Evolutionary conservation across 2,329 filamentous ascomycete species (phyloP), one percentile per base, ranked within the genome.

Genomic region (Diaporthe caulivora): DNA sequence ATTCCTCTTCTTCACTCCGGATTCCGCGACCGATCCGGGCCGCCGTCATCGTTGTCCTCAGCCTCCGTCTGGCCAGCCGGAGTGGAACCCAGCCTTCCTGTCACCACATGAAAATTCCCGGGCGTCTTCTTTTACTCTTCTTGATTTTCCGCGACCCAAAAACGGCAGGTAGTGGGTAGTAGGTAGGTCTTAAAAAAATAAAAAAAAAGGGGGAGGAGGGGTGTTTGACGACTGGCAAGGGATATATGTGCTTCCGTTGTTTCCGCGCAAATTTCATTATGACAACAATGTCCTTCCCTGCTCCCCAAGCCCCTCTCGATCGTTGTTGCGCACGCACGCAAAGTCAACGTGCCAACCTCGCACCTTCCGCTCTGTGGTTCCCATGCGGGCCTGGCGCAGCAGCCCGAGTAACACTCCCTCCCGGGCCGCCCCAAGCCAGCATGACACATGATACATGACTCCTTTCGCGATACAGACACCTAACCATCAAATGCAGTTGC

Each of bases 201-300:
- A 34, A 34, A 31, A 31, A 9, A 31, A 37, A 13, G 6, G 29
- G 37, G 40, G 44, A 21, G 44, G 29, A 17, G 31, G 57, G 44
- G 37, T 47, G 44, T 24, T 62, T 37, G 71, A 68, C 64, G 57
- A 74, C 55, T 73, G 68, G 60, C 58, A 71, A 73, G 71, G 71
- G 74, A 75, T 75, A 75, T 75, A 73, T 71, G 71, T 75, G 74
- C 73, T 71, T 71, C 60, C 71, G 67, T 75, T 73, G 71, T 57
- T 73, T 75, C 57, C 71, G 67, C 58, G 67, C 53, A 62, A 70
- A 74, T 40, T 65, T 74, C 70, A 74, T 74, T 58, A 73, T 74
- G 70, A 72, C 70, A 65, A 74, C 70, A 65, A 72, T 64, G 71
- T 57, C 49, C 73, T 47, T 65, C 71, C 71, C 42, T 47, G 13